Evolutionary conservation across 805 yeast species (phyloP).

Genomic region (Torulaspora franciscae): DNA sequence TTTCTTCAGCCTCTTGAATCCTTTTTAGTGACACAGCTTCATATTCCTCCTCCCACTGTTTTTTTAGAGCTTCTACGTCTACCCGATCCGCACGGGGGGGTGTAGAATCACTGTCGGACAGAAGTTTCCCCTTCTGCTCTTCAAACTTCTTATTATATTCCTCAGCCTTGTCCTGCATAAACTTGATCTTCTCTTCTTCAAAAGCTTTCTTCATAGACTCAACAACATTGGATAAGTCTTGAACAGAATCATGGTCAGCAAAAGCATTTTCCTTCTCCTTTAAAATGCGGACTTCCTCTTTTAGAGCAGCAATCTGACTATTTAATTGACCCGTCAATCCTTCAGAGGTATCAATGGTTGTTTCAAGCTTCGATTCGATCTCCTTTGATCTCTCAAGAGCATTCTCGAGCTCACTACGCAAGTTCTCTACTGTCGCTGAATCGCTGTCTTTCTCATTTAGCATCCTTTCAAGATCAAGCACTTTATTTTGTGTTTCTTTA

Average conservation of each 20-base stretch:
- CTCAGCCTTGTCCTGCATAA: slow-evolving; percentile 17
- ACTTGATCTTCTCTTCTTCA: slow-evolving; percentile 26
- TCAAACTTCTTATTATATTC: slow-evolving; percentile 28
- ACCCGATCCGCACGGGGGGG: neutral
- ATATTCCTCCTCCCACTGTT: slow-evolving; percentile 38
- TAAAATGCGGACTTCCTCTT: slow-evolving; percentile 22
- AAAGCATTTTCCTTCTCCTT: slow-evolving; percentile 23
- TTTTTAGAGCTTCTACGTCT: slow-evolving; percentile 22
- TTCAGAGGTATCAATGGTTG: slow-evolving; percentile 7
- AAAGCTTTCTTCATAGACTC: slow-evolving; percentile 29
- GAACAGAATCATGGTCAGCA: slow-evolving; percentile 32
- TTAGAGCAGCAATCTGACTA: slow-evolving; percentile 21
- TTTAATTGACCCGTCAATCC: slow-evolving; percentile 10
- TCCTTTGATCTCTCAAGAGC: slow-evolving; percentile 23
- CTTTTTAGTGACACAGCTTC: slow-evolving; percentile 30
- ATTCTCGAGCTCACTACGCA: slow-evolving; percentile 19
- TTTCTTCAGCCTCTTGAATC: slow-evolving; percentile 41
- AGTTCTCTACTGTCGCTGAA: slow-evolving; percentile 2
- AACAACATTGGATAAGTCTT: slow-evolving; percentile 21
- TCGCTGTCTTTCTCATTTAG: slow-evolving; percentile 4
- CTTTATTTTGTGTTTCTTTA: slow-evolving; percentile 13
- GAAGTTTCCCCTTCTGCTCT: slow-evolving; percentile 11
- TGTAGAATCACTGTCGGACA: slow-evolving; percentile 8
- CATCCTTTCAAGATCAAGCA: slow-evolving; percentile 10
- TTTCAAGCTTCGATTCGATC: slow-evolving; percentile 15